Evolutionary conservation across 371 early-diverging fungal species (phyloP), one percentile per base, ranked within the genome.

Genomic region (Mycotypha africana): DNA sequence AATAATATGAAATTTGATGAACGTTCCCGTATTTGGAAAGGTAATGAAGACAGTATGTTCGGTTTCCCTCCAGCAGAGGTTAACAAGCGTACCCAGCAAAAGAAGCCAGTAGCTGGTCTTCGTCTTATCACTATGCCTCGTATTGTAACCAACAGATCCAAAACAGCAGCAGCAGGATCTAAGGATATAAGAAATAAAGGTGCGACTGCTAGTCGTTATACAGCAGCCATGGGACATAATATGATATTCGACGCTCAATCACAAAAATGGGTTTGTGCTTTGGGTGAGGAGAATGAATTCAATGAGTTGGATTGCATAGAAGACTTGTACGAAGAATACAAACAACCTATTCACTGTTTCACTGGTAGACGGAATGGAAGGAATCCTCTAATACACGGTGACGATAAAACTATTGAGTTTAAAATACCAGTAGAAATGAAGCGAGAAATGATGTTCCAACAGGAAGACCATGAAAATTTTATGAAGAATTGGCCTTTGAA

Each of bases 1-100:
- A 58, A 66, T 30, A 49, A 50, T 7, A 71, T 71, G 71, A 49
- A 22, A 25, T 71, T 53, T 42, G 65, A 71, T 32, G 38, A 45
- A 16, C 32, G 12, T 0, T 34, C 19, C 4, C 43, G 49, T 11
- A 32, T 22, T 17, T 71, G 71, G 71, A 51, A 59, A 46, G 71
- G 71, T 1, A 71, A 71, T 26, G 67, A 71, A 28, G 36, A 33
- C 2, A 50, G 42, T 9, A 20, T 56, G 9, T 11, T 47, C 3
- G 51, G 40, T 8, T 62, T 64, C 45, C n/a, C n/a, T n/a, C n/a
- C n/a, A n/a, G n/a, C n/a, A n/a, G n/a, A n/a, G n/a, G n/a, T n/a
- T n/a, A n/a, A n/a, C n/a, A n/a, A n/a, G n/a, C n/a, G n/a, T n/a
- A n/a, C n/a, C n/a, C 53, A 50, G 42, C 48, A 45, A 25, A 45